Base-by-base conservation (phyloP, 495 filamentous ascomycete species). In the Sporormia fimetaria region DNA sequence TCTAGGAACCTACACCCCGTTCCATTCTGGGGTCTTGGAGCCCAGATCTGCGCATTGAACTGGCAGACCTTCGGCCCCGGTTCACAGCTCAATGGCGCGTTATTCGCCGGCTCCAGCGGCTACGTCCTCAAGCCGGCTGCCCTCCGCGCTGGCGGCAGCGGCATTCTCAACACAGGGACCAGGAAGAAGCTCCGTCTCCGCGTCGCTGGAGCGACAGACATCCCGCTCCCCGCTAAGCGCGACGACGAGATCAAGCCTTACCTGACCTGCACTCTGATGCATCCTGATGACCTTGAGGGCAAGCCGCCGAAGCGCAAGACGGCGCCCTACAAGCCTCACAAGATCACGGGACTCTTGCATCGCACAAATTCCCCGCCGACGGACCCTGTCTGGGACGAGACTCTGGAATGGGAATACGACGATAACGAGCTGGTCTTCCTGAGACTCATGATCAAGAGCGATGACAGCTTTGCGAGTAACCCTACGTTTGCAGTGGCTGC, bases 31-130 rank as follows among this genome's bases (percentile, higher is more conserved):
- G 68, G 57, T 0, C 18, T 73, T 16, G 71, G 70, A 3, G 67
- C 68, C 0, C 71, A 75, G 51, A 68, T 75, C 18, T 67, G 63
- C 49, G 71, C 71, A 8, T 59, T 74, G 37, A 74, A 74, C 49
- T 75, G 70, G 70, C 70, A 74, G 47, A 71, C 67, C 0, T 75
- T 71, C 29, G 67, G 65, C 18, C 63, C 60, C 0, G 58, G 62
- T 37, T 66, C 69, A 62, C 69, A 73, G 53, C 55, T 75, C 34
- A 74, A 75, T 42, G 69, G 73, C 39, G 71, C 71, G 0, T 53
- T 75, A 5, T 74, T 75, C 37, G 62, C 59, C 22, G 68, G 67
- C 4, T 66, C 68, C 1, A 63, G 61, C 11, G 71, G 71, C 17
- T 75, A 68, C 40, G 71, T 73, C 5, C 52, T 75, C 15, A 75